phyloP scores from a whole-genome alignment of 2,329 filamentous ascomycete genomes.

The Colletotrichum incanum region DNA sequence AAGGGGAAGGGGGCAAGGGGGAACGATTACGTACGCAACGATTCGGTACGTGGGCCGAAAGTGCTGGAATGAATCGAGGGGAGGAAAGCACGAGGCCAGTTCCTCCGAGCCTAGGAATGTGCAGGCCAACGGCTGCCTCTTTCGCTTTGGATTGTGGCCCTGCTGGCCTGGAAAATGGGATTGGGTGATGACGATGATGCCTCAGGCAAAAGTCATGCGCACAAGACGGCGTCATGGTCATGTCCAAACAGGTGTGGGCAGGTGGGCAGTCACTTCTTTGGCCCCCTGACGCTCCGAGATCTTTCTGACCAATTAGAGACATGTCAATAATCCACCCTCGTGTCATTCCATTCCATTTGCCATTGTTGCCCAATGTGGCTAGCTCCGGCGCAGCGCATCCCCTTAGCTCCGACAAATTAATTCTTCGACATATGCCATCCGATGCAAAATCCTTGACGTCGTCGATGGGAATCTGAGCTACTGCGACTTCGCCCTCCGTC shows the following conservation, averaged over 20 bases:
- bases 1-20: neutral
- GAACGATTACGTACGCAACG: slow-evolving; percentile 5
- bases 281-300: neutral
- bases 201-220: slow-evolving; percentile 15
- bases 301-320: neutral
- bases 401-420: slow-evolving; percentile 16
- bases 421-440: slow-evolving; percentile 27
- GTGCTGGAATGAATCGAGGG: slow-evolving; percentile 21
- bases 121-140: slow-evolving; percentile 12
- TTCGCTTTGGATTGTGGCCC: neutral
- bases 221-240: neutral
- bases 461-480: slow-evolving; percentile 27
- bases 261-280: neutral
- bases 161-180: neutral
- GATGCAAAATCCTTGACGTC: slow-evolving; percentile 42
- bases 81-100: neutral
- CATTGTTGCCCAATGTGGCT: neutral
- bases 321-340: slow-evolving; percentile 7
- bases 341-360: neutral
- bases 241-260: neutral
- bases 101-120: neutral
- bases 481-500: slow-evolving; percentile 48
- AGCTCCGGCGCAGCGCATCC: slow-evolving; percentile 18
- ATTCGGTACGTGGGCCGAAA: slow-evolving; percentile 15
- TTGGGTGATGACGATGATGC: neutral